A percentile compares a stretch with the other conserved stretches of the same genome.
These are phyloP conservation scores for Ceratocystis diversiconidia DNA, from an alignment of 2,329 filamentous ascomycete genomes.

Conservation along the genomic window DNA sequence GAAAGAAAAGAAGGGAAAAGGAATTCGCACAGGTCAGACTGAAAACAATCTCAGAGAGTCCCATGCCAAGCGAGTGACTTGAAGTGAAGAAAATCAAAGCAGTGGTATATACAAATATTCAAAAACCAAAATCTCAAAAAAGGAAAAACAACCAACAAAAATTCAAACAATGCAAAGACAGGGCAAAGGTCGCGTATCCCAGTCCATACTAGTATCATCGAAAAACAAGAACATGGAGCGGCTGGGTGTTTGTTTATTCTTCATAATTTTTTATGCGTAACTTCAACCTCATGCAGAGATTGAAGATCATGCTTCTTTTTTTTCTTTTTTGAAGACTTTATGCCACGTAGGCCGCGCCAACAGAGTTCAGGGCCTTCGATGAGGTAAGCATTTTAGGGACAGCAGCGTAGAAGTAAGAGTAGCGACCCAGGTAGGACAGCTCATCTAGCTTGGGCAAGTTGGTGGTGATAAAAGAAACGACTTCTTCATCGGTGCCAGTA, in stretches of 20 bases:
- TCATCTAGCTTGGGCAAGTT: slow-evolving; percentile 36
- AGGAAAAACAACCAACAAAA: slow-evolving; percentile 12
- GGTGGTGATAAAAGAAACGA: slow-evolving; percentile 35
- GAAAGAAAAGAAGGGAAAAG: slow-evolving; percentile 3
- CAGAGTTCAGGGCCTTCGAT: slow-evolving; percentile 29
- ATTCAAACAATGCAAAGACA: neutral
- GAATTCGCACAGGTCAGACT: neutral
- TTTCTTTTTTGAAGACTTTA: neutral
- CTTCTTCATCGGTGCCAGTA: slow-evolving; percentile 29
- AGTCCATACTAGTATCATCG: neutral
- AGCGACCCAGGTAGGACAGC: slow-evolving; percentile 38
- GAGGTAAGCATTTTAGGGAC: slow-evolving; percentile 31
- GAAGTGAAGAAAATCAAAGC: slow-evolving; percentile 17
- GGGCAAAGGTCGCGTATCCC: neutral
- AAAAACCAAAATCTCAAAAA: neutral
- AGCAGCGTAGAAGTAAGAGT: slow-evolving; percentile 41
- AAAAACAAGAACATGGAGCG: neutral
- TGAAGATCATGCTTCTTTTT: neutral
- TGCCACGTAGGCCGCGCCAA: slow-evolving; percentile 36
- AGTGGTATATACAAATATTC: slow-evolving; percentile 22
- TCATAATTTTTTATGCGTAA: neutral
- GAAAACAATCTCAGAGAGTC: neutral
- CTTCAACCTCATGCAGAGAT: no score
- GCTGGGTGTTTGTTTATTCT: neutral
- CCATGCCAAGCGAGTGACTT: slow-evolving; percentile 10